Percentiles rank a stretch among this genome's conserved stretches.
Conservation (phyloP, 805 yeast genomes). For the Phaffomyces antillensis region DNA sequence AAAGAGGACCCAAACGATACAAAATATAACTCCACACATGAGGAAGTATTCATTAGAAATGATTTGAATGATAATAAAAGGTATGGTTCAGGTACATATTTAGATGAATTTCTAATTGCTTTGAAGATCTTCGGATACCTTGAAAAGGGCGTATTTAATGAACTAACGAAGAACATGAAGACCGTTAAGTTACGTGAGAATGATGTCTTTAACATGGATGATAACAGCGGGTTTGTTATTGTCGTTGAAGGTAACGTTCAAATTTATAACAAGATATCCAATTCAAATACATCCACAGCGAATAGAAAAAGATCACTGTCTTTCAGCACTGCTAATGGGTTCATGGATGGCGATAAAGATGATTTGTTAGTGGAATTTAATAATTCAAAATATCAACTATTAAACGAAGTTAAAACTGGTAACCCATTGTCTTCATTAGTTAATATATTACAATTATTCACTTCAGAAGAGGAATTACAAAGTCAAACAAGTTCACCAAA, state of each 20-base stretch:
- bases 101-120: constrained; percentile 86
- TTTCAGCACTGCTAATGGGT: constrained; percentile 8
- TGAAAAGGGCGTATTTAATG: constrained; percentile 87
- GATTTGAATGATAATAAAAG: constrained; percentile 34
- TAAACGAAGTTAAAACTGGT: constrained; percentile 78
- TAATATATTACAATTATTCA: constrained; percentile 70
- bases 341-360: constrained; percentile 16
- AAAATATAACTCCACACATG: not conserved
- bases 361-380: constrained; percentile 36
- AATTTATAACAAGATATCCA: constrained; percentile 52
- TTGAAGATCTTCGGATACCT: constrained; percentile 91
- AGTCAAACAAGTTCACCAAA: constrained; percentile 5
- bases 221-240: constrained; percentile 77
- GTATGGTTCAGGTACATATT: constrained; percentile 51
- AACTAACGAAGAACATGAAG: constrained; percentile 83
- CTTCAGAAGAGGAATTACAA: constrained; percentile 29
- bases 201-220: constrained; percentile 68
- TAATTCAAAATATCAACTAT: constrained; percentile 58
- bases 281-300: constrained; percentile 16
- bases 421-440: constrained; percentile 80
- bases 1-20: constrained; percentile 4
- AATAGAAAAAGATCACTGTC: constrained; percentile 6
- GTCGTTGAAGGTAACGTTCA: constrained; percentile 89
- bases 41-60: constrained; percentile 5
- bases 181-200: constrained; percentile 76